These are phyloP conservation scores for Decorospora gaudefroyi DNA, from an alignment of 2,329 filamentous ascomycete genomes.

Conservation along the genomic window DNA sequence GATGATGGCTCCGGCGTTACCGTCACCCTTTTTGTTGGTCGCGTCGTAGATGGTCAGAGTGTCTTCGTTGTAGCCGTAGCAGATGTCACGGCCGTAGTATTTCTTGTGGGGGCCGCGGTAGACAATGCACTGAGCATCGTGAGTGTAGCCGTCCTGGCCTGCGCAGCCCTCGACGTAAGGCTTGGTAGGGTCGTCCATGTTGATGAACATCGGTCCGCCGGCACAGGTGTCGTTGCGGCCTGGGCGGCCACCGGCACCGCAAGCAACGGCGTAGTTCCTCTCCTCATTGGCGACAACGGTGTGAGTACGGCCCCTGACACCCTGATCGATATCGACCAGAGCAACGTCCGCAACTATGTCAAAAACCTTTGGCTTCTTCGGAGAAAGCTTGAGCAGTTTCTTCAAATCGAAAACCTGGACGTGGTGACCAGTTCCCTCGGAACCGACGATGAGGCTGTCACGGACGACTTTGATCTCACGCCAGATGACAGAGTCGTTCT, in stretches of 20 bases:
- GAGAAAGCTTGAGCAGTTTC: slow-evolving; percentile 45
- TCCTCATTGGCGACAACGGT: slow-evolving; percentile 46
- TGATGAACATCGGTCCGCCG: slow-evolving; percentile 62
- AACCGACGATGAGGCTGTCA: slow-evolving; percentile 51
- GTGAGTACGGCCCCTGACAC: slow-evolving; percentile 40
- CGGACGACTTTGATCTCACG: slow-evolving; percentile 56
- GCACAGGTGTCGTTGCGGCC: slow-evolving; percentile 50
- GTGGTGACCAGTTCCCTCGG: slow-evolving; percentile 53
- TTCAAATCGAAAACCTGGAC: slow-evolving; percentile 66
- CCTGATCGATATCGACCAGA: slow-evolving; percentile 36
- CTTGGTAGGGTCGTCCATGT: slow-evolving; percentile 57
- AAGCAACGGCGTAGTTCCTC: slow-evolving; percentile 42
- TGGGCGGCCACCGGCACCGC: slow-evolving; percentile 37
- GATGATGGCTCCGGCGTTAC: slow-evolving; percentile 59
- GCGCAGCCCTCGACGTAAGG: slow-evolving; percentile 58
- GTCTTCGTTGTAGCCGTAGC: slow-evolving; percentile 63
- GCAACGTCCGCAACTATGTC: slow-evolving; percentile 36
- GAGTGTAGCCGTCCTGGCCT: slow-evolving; percentile 62
- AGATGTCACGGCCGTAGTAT: slow-evolving; percentile 59
- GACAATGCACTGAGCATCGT: slow-evolving; percentile 64
- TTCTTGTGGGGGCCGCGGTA: slow-evolving; percentile 58
- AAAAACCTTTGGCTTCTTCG: slow-evolving; percentile 41
- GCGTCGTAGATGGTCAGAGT: slow-evolving; percentile 59
- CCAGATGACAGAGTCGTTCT: slow-evolving; percentile 55
- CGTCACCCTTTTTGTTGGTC: slow-evolving; percentile 58